These are phyloP conservation scores for Centrapalus pauciflorus DNA, from an alignment of 129 eudicot species.

Conservation along the genomic window DNA sequence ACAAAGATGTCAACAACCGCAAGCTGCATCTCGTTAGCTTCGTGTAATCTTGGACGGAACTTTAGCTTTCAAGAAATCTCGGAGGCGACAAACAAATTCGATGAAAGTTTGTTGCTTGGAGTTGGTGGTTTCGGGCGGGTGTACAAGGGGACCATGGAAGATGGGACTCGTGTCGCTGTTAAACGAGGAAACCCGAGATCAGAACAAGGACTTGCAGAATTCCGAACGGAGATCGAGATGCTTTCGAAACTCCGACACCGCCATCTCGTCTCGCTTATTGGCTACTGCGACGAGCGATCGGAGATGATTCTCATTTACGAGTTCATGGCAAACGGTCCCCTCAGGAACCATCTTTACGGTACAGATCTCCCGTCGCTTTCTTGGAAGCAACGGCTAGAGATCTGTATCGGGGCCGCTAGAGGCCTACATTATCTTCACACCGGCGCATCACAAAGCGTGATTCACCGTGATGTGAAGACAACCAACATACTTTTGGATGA, in stretches of 20 bases:
- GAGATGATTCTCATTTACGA: conserved; percentile 96
- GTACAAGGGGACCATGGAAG: conserved; percentile 90
- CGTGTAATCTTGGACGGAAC: conserved; percentile 65
- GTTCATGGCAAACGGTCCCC: conserved; percentile 98
- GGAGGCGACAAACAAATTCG: conserved; percentile 87
- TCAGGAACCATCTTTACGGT: conserved; percentile 93
- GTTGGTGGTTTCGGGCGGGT: conserved; percentile 99
- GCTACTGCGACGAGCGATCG: conserved; percentile 92
- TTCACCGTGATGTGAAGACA: conserved; percentile 95
- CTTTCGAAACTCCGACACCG: conserved; percentile 92
- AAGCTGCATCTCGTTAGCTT: conserved; percentile 89
- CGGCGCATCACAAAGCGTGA: conserved; percentile 79
- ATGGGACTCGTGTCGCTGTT: conserved; percentile 80
- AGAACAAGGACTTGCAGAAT: conserved; percentile 92
- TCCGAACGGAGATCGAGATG: conserved; percentile 95
- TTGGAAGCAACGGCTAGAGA: conserved; percentile 93
- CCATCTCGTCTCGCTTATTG: conserved; percentile 92
- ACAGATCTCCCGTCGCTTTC: conserved; percentile 70
- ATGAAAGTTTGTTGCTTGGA: conserved; percentile 79
- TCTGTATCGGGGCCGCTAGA: conserved; percentile 94
- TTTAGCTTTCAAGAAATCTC: conserved; percentile 87
- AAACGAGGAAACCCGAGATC: conserved; percentile 95
- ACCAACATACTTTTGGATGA: conserved; percentile 96
- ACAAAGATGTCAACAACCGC: conserved; percentile 68
- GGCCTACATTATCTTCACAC: conserved; percentile 99